phyloP scores from a whole-genome alignment of 2,329 filamentous ascomycete genomes.

The Xylariaceae sp. region DNA sequence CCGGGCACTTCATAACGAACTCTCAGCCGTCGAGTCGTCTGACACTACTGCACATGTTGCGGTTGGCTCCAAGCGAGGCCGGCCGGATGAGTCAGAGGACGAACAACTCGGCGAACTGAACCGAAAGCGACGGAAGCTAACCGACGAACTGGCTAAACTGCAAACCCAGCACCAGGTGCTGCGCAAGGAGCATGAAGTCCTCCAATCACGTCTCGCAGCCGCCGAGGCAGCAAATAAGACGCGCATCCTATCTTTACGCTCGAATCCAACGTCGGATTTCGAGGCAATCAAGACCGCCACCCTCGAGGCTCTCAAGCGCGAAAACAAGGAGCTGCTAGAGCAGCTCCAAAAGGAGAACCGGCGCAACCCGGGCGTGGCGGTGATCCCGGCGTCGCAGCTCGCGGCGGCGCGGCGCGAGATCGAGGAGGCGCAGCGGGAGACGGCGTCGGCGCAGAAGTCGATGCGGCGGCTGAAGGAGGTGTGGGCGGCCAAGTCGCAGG shows the following conservation, averaged over 20 bases:
- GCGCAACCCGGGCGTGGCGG: conserved; percentile 50
- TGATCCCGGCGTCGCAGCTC: conserved; percentile 77
- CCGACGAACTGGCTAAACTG: conserved; percentile 47
- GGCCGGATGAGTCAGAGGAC: conserved; percentile 60
- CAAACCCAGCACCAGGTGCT: conserved; percentile 75
- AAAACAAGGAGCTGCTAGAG: conserved; percentile 81
- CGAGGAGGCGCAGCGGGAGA: conserved; percentile 68
- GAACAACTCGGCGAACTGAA: conserved; percentile 80
- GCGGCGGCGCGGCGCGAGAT: conserved; percentile 76
- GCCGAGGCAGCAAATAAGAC: conserved; percentile 71
- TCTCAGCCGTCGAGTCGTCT: conserved; percentile 64
- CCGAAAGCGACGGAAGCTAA: conserved; percentile 77
- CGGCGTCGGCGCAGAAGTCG: conserved; percentile 77
- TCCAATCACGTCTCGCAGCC: conserved; percentile 73
- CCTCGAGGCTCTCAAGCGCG: conserved; percentile 73
- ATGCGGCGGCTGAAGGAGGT: conserved; percentile 88
- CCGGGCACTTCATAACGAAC: conserved; percentile 70
- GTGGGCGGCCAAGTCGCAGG: conserved; percentile 85
- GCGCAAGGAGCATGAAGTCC: conserved; percentile 69
- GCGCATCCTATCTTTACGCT: conserved; percentile 80
- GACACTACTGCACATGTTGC: conserved; percentile 42
- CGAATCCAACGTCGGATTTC: conserved; percentile 87
- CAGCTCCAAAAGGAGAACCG: conserved; percentile 62
- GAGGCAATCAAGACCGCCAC: conserved; percentile 85
- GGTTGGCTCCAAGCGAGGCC: conserved; percentile 65